A percentile compares a stretch with the other conserved stretches of the same genome.
Conservation (phyloP, 139 green algal genomes). For the Tetradesmus obliquus region DNA sequence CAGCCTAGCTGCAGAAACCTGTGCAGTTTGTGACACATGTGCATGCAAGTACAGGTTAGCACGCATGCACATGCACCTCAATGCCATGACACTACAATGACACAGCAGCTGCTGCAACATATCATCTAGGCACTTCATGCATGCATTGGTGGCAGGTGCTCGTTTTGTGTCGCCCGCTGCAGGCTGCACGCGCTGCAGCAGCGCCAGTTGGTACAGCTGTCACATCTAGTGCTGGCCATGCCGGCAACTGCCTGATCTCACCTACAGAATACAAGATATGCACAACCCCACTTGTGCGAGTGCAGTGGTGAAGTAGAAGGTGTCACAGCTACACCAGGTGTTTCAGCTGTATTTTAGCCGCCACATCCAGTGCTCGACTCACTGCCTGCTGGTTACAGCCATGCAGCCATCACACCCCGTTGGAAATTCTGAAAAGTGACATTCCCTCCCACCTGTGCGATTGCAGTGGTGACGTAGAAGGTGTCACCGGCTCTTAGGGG, state of each 20-base stretch:
- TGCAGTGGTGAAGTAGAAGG: no score
- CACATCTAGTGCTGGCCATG: no score
- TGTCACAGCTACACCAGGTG: neutral
- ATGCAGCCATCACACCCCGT: no score
- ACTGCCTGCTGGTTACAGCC: no score
- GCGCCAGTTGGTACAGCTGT: neutral
- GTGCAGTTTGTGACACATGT: neutral
- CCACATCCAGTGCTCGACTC: no score
- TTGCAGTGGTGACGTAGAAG: slow-evolving; percentile 30
- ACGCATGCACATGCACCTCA: neutral
- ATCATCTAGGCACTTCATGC: neutral
- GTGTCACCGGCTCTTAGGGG: slow-evolving; percentile 41
- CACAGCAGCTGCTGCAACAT: no score
- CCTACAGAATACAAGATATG: no score
- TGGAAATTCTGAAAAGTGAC: no score
- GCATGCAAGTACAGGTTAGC: neutral
- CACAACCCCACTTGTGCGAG: no score
- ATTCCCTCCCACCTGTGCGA: slow-evolving; percentile 15
- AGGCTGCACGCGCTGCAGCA: neutral
- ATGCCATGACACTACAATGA: no score
- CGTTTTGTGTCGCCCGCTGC: neutral
- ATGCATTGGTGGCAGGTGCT: neutral
- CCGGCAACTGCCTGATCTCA: no score
- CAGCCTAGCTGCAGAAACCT: slow-evolving; percentile 23
- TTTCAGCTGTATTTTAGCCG: no score